phyloP scores from a whole-genome alignment of 257 asterid genomes.

The Plantago ovata region DNA sequence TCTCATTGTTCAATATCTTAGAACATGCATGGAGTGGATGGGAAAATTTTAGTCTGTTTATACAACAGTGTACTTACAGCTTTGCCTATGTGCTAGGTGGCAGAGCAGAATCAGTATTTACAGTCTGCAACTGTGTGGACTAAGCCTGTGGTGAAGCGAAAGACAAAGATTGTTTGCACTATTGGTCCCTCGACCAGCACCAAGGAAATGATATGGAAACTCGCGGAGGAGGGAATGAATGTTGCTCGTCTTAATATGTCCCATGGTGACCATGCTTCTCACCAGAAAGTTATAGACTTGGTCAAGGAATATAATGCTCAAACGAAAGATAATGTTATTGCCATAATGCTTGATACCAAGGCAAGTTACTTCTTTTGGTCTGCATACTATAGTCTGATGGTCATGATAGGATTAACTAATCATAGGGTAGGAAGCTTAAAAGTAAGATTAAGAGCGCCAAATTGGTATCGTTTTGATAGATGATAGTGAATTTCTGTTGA shows the following conservation, averaged over 20 bases:
- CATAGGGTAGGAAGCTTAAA: neutral
- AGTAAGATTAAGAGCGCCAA: neutral
- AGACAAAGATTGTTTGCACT: conserved; percentile 88
- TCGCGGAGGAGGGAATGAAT: conserved; percentile 91
- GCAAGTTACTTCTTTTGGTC: conserved; percentile 32
- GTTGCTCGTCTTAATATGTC: conserved; percentile 90
- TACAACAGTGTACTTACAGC: neutral
- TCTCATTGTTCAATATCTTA: neutral
- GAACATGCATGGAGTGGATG: conserved; percentile 1
- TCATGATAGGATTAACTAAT: neutral
- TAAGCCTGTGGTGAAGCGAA: conserved; percentile 69
- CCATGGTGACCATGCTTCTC: conserved; percentile 90
- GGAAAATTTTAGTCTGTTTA: neutral
- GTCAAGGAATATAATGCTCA: conserved; percentile 74
- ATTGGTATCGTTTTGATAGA: neutral
- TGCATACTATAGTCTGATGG: conserved; percentile 5
- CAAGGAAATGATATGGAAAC: conserved; percentile 80
- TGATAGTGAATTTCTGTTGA: conserved; percentile 26
- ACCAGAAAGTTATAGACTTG: conserved; percentile 78
- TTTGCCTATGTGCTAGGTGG: conserved; percentile 29
- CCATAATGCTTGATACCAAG: conserved; percentile 85
- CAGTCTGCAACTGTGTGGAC: conserved; percentile 63
- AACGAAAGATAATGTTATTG: conserved; percentile 73
- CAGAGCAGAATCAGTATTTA: conserved; percentile 37
- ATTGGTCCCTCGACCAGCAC: conserved; percentile 81